Conservation (phyloP, 2,329 filamentous ascomycete species). For the Beauveria sp. region DNA sequence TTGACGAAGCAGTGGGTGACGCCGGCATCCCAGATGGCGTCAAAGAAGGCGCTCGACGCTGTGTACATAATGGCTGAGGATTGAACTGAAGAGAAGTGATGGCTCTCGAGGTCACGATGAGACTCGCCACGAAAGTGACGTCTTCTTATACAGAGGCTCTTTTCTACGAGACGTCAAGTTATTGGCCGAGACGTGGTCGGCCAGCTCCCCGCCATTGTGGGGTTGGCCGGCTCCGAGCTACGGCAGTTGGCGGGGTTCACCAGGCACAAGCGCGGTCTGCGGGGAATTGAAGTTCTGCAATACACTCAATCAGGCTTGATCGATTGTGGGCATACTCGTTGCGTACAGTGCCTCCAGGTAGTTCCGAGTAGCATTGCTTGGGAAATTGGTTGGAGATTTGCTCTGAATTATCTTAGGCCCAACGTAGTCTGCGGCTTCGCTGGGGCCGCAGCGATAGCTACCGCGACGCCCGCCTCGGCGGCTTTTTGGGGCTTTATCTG, state of each 20-base stretch:
- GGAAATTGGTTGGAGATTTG: no score
- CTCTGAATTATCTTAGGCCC: no score
- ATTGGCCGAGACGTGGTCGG: neutral
- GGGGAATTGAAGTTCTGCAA: neutral
- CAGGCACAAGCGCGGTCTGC: neutral
- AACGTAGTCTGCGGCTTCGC: no score
- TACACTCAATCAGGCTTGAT: neutral
- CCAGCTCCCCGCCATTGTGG: neutral
- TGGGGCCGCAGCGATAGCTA: no score
- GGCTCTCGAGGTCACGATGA: no score
- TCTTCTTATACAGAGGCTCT: neutral
- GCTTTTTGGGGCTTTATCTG: neutral
- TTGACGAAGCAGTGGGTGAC: slow-evolving; percentile 56
- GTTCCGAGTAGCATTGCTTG: no score
- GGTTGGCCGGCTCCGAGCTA: neutral
- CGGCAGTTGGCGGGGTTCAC: neutral
- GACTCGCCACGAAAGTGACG: no score
- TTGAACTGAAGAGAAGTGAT: neutral
- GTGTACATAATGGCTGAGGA: slow-evolving; percentile 50
- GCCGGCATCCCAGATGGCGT: slow-evolving; percentile 66
- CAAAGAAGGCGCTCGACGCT: slow-evolving; percentile 74
- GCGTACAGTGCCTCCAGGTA: no score
- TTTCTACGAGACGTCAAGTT: neutral
- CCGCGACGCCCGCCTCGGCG: neutral
- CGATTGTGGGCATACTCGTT: no score